These are phyloP conservation scores for Athelia sp. DNA, from an alignment of 1,284 basidiomycete species.

Conservation along the genomic window DNA sequence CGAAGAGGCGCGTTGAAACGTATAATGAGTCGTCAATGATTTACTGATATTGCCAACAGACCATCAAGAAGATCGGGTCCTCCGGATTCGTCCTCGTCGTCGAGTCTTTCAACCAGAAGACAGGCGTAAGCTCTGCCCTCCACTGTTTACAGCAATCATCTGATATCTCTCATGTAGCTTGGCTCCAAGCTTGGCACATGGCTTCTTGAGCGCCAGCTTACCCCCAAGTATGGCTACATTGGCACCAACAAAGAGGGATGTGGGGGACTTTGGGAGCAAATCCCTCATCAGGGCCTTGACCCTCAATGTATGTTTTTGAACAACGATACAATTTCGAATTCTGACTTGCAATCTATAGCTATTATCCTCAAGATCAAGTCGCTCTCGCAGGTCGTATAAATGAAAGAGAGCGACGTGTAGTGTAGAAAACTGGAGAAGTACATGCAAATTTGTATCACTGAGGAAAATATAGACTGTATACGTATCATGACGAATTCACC, in stretches of 20 bases:
- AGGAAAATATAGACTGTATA: too few species aligned
- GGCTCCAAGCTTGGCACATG: constrained; percentile 80
- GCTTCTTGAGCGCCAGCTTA: constrained; percentile 75
- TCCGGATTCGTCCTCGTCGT: constrained; percentile 77
- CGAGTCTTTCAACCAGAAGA: constrained; percentile 85
- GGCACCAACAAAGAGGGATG: constrained; percentile 79
- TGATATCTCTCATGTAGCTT: too few species aligned
- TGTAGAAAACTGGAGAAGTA: too few species aligned
- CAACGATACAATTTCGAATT: too few species aligned
- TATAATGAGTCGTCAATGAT: too few species aligned
- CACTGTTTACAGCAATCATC: too few species aligned
- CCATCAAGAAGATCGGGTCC: constrained; percentile 65
- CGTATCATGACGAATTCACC: too few species aligned
- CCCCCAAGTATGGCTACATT: constrained; percentile 78
- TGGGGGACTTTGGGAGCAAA: constrained; percentile 80
- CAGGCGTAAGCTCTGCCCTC: too few species aligned
- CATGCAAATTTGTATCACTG: too few species aligned
- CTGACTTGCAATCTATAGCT: too few species aligned
- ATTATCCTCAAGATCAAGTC: constrained; percentile 64
- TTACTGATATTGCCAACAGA: constrained; percentile 32
- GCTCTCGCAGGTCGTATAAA: constrained; percentile 25
- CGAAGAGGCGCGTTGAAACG: constrained; percentile 65
- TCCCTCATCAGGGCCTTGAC: constrained; percentile 69
- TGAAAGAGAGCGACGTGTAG: too few species aligned
- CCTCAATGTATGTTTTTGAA: constrained; percentile 64